phyloP scores from a whole-genome alignment of 1,139 yeast species.

The Pneumocystis murina region DNA sequence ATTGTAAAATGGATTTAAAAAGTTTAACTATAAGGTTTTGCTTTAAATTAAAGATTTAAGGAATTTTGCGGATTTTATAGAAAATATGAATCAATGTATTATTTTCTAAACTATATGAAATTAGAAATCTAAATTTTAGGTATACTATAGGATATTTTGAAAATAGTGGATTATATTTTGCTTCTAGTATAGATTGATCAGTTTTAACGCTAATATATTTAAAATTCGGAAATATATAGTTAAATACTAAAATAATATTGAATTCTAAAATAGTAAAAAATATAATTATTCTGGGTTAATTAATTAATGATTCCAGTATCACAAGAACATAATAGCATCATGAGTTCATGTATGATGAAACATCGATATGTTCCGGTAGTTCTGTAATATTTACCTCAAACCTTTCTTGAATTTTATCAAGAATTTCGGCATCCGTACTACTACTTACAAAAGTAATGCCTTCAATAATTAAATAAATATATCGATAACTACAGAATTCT shows the following conservation, averaged over 20 bases:
- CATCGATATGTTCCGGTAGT: conserved; percentile 95
- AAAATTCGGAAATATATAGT: neutral
- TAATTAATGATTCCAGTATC: neutral
- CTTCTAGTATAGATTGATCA: neutral
- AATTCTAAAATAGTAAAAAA: neutral
- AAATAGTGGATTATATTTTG: neutral
- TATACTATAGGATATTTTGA: neutral
- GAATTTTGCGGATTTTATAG: neutral
- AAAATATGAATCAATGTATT: neutral
- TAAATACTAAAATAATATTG: neutral
- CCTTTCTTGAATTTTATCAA: conserved; percentile 89
- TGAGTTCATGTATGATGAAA: conserved; percentile 86
- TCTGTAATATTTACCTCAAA: conserved; percentile 90
- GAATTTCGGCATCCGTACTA: conserved; percentile 76
- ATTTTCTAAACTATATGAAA: neutral
- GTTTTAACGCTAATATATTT: neutral
- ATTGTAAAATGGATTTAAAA: neutral
- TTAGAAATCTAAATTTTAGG: neutral
- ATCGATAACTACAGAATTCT: neutral
- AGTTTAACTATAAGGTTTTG: neutral
- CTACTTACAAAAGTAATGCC: conserved; percentile 81
- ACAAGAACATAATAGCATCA: neutral
- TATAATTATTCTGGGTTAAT: neutral
- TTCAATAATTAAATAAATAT: neutral
- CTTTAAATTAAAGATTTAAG: neutral